Percentiles rank a stretch among this genome's conserved stretches.
phyloP scores from a whole-genome alignment of 495 filamentous ascomycete genomes.

The Neurospora sp. region DNA sequence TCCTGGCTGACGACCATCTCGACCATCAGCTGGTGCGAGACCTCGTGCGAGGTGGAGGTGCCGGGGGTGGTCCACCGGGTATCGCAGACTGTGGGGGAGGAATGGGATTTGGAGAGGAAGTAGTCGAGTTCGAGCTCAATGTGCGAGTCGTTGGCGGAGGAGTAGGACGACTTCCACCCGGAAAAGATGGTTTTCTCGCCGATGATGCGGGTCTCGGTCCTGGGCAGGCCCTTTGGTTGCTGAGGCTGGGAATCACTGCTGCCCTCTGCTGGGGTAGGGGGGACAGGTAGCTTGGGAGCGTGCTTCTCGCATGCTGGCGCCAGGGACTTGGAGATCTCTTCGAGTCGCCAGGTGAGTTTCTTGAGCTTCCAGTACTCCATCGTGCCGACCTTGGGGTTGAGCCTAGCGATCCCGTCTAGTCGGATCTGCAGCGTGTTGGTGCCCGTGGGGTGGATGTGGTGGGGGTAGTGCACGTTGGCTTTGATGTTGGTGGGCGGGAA shows the following conservation, averaged over 20 bases:
- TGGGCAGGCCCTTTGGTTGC: slow-evolving; percentile 62
- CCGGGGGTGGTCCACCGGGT: slow-evolving; percentile 54
- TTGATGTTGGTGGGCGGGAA: slow-evolving; percentile 94
- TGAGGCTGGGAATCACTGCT: slow-evolving; percentile 29
- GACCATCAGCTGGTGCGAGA: slow-evolving; percentile 76
- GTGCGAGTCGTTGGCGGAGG: slow-evolving; percentile 48
- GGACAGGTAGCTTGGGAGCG: slow-evolving; percentile 42
- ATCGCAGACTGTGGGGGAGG: slow-evolving; percentile 59
- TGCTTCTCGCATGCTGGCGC: slow-evolving; percentile 77
- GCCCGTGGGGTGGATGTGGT: slow-evolving; percentile 80
- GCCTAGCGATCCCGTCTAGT: slow-evolving; percentile 66
- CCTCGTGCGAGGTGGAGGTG: slow-evolving; percentile 34
- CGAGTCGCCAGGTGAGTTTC: slow-evolving; percentile 86
- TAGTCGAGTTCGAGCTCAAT: slow-evolving; percentile 80
- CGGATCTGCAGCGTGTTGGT: slow-evolving; percentile 68
- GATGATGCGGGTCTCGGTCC: slow-evolving; percentile 67
- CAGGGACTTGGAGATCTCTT: slow-evolving; percentile 70
- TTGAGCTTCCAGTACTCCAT: slow-evolving; percentile 74
- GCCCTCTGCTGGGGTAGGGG: slow-evolving; percentile 10
- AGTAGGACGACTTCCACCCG: slow-evolving; percentile 97
- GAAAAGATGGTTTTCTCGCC: slow-evolving; percentile 35
- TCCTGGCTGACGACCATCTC: slow-evolving; percentile 95
- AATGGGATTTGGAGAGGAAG: slow-evolving; percentile 42
- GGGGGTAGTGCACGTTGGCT: slow-evolving; percentile 65
- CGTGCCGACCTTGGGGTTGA: slow-evolving; percentile 39